phyloP scores from a whole-genome alignment of 1,284 basidiomycete species.

The Kwoniella shivajii region DNA sequence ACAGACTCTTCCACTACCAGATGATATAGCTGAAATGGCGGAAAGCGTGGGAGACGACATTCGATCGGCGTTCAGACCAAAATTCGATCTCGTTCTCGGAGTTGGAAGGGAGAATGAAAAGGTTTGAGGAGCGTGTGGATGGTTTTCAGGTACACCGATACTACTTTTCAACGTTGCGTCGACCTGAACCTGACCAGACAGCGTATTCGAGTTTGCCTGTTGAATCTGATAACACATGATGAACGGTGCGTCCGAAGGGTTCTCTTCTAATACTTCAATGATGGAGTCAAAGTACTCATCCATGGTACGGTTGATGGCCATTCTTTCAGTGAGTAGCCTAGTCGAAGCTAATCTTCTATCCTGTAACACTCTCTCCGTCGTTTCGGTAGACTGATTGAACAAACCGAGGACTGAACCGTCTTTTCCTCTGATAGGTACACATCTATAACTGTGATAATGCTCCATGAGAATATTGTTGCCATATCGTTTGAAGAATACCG shows the following conservation, averaged over 20 bases:
- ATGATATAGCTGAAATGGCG: constrained; percentile 38
- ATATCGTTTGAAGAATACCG: constrained; percentile 25
- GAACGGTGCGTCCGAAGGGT: constrained; percentile 45
- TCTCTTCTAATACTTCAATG: constrained; percentile 32
- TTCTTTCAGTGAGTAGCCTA: constrained; percentile 37
- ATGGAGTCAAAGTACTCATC: constrained; percentile 34
- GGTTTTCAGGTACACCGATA: constrained; percentile 37
- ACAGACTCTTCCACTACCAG: constrained; percentile 29
- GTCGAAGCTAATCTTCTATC: constrained; percentile 36
- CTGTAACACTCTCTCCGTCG: constrained; percentile 35
- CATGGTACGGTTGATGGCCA: constrained; percentile 25
- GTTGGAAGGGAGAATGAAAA: constrained; percentile 15
- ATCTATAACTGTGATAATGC: constrained; percentile 41
- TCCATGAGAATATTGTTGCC: constrained; percentile 32
- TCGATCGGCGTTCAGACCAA: constrained; percentile 29
- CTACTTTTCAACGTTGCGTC: constrained; percentile 23
- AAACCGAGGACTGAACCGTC: constrained; percentile 34
- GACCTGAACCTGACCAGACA: not conserved
- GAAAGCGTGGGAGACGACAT: constrained; percentile 40
- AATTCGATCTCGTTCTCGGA: constrained; percentile 5
- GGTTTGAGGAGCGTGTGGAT: constrained; percentile 19
- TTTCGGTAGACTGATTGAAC: constrained; percentile 40
- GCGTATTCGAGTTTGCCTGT: not conserved
- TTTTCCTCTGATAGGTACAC: constrained; percentile 36
- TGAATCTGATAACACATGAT: constrained; percentile 39